Conservation (phyloP, 495 filamentous ascomycete species). For the Daldinia grandis region DNA sequence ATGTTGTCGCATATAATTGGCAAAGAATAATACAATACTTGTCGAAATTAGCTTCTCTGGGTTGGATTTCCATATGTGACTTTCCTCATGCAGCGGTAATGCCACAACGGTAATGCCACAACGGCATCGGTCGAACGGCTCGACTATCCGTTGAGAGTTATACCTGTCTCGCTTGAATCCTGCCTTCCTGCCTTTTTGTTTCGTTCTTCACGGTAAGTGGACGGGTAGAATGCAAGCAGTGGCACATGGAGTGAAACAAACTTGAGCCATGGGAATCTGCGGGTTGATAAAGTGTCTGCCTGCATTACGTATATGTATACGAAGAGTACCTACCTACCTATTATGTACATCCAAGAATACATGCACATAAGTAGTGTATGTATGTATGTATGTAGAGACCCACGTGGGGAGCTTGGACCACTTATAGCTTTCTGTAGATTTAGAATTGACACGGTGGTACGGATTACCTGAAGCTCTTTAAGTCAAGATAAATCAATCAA, state of each 20-base stretch:
- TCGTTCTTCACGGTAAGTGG: neutral
- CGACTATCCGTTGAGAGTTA: slow-evolving; percentile 6
- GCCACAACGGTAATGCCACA: neutral
- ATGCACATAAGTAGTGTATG: too few relatives aligned
- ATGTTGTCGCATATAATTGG: slow-evolving; percentile 25
- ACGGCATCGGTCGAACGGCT: neutral
- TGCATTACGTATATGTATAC: neutral
- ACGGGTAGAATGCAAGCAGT: slow-evolving; percentile 17
- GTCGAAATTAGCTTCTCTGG: slow-evolving; percentile 9
- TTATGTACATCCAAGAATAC: neutral
- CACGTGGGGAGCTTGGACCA: slow-evolving; percentile 32
- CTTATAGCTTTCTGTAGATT: slow-evolving; percentile 8
- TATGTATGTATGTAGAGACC: neutral
- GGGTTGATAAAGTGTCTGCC: neutral
- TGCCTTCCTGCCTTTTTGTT: neutral
- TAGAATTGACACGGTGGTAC: slow-evolving; percentile 42
- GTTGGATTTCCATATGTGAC: slow-evolving; percentile 31
- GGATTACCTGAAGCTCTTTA: slow-evolving; percentile 17
- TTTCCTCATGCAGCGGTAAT: slow-evolving; percentile 26
- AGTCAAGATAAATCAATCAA: neutral
- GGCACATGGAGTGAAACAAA: slow-evolving; percentile 13
- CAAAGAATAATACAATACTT: slow-evolving; percentile 25
- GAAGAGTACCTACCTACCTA: too few relatives aligned
- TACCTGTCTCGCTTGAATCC: neutral
- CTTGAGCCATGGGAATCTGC: neutral